Conservation (phyloP, 495 filamentous ascomycete genomes). For the Penicillium canariense region DNA sequence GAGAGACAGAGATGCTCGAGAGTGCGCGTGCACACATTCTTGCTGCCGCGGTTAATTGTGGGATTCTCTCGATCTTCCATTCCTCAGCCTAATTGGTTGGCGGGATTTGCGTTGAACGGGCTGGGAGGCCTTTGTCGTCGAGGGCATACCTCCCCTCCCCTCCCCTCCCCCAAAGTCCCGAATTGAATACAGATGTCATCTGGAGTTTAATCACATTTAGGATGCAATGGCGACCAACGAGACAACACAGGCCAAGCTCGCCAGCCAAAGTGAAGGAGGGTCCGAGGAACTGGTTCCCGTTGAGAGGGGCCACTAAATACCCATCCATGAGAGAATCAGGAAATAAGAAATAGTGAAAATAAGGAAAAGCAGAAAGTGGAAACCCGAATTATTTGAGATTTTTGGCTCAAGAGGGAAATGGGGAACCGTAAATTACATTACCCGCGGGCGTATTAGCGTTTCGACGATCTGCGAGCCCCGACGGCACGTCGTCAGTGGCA, state of each 20-base stretch:
- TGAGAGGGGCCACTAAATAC: constrained; percentile 23
- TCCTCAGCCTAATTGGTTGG: constrained; percentile 19
- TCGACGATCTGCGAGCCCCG: constrained; percentile 47
- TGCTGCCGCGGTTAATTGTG: constrained; percentile 13
- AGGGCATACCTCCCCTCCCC: not conserved
- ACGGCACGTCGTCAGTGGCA: constrained; percentile 51
- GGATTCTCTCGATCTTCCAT: constrained; percentile 29
- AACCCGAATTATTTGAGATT: not conserved
- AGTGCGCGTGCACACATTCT: constrained; percentile 15
- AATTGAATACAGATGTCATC: not conserved
- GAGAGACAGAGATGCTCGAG: not conserved
- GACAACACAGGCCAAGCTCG: not conserved
- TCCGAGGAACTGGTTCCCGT: constrained; percentile 44
- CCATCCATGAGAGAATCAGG: not conserved
- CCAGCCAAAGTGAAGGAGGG: constrained; percentile 11
- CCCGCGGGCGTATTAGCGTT: constrained; percentile 4
- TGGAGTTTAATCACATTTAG: too few species aligned
- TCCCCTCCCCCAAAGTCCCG: not conserved
- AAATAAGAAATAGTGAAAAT: constrained; percentile 1
- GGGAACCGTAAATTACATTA: not conserved
- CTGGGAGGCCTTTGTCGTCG: not conserved
- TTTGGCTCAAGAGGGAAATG: not conserved
- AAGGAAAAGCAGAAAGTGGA: not conserved
- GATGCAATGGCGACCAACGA: too few species aligned
- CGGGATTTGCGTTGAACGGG: too few species aligned